A percentile compares a stretch with the other conserved stretches of the same genome.
Conservation (phyloP, 208 protist genomes). For the Willaertia magna region DNA sequence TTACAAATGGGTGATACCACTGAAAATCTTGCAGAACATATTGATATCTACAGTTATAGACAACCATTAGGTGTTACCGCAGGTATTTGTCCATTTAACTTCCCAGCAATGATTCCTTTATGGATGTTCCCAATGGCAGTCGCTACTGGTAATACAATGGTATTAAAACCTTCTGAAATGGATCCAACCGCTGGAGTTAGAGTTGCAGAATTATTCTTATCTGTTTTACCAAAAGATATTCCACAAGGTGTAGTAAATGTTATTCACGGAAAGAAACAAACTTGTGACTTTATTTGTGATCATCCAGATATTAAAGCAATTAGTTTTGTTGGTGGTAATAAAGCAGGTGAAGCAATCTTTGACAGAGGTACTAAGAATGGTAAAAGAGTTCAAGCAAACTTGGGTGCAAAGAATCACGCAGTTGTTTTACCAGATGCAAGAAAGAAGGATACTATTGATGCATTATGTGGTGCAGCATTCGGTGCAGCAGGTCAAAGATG, state of each 20-base stretch:
- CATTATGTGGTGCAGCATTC: constrained; percentile 60
- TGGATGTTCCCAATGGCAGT: constrained; percentile 75
- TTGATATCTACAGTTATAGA: constrained; percentile 66
- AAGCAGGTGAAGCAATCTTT: constrained; percentile 66
- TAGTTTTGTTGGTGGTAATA: constrained; percentile 68
- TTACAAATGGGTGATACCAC: constrained; percentile 69
- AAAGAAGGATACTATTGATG: constrained; percentile 52
- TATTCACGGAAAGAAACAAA: constrained; percentile 53
- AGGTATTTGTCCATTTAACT: constrained; percentile 68
- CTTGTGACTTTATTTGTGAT: constrained; percentile 83
- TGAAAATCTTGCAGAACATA: constrained; percentile 49
- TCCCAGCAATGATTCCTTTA: constrained; percentile 71
- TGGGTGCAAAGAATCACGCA: constrained; percentile 82
- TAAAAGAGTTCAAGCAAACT: constrained; percentile 77
- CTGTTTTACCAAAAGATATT: constrained; percentile 49
- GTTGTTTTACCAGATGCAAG: constrained; percentile 67
- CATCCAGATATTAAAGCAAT: constrained; percentile 63
- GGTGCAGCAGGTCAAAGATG: constrained; percentile 77
- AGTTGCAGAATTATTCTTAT: constrained; percentile 32
- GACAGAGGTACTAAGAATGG: constrained; percentile 51
- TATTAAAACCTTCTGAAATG: constrained; percentile 76
- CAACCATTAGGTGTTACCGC: constrained; percentile 72
- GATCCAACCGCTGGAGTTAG: constrained; percentile 43
- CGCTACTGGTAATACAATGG: constrained; percentile 68
- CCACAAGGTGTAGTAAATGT: constrained; percentile 62